These are phyloP conservation scores for Tetrapisispora taiwanensis DNA, from an alignment of 805 yeast species.

Conservation along the genomic window DNA sequence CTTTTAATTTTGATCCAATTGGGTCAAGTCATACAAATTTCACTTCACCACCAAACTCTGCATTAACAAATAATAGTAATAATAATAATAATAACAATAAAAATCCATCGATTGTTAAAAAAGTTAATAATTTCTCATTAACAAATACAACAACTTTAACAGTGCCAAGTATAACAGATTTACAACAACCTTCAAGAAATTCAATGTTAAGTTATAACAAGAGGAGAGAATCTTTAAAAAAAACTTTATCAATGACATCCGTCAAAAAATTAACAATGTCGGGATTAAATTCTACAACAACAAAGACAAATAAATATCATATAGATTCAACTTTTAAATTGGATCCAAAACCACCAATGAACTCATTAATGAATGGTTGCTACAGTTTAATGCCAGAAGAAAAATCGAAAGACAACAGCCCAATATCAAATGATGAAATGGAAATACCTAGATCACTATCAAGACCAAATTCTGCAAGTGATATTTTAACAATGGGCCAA, in stretches of 20 bases:
- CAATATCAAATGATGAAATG: not conserved
- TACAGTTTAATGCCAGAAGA: conserved; percentile 24
- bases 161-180: not conserved
- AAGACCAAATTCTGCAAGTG: conserved; percentile 14
- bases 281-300: not conserved
- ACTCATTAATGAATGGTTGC: conserved; percentile 27
- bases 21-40: conserved; percentile 18
- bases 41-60: conserved; percentile 16
- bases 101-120: not conserved
- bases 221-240: conserved; percentile 19
- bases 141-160: not conserved
- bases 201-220: not conserved
- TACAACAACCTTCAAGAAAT: conserved; percentile 1
- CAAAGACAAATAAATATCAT: not conserved
- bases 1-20: not conserved
- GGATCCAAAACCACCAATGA: conserved; percentile 24
- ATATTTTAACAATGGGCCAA: not conserved
- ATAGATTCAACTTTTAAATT: conserved; percentile 23
- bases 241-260: conserved; percentile 19
- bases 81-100: conserved; percentile 1
- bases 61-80: not conserved
- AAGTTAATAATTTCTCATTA: not conserved
- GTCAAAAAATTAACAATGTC: not conserved
- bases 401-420: conserved; percentile 4
- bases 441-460: conserved; percentile 24